Base-by-base conservation (phyloP, 2,329 filamentous ascomycete species). In the Aphanocladium album region DNA sequence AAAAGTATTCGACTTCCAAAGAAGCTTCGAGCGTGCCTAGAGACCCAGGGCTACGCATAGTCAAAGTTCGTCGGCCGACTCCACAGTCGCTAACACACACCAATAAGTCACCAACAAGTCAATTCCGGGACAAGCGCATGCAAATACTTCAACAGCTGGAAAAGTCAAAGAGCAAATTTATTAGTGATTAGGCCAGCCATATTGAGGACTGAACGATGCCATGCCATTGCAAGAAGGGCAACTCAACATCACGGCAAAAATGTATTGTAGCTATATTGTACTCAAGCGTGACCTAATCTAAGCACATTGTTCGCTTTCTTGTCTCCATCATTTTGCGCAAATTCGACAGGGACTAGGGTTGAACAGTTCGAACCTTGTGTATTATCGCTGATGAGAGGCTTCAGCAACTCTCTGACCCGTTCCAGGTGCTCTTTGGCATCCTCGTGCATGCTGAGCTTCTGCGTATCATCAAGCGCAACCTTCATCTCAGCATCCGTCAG, bases 61-160 rank as follows among this genome's bases (percentile, higher is more conserved):
- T 59, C 30, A 59, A 59, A 25, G n/a, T 59, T 37, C 57, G 27
- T 19, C 25, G 49, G 7, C 23, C 1, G 7, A 23, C 21, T 12
- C 25, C 37, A 19, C 37, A 27, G 16, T 16, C 19, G 5, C 6
- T 3, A 21, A 25, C 12, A 30, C 14, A 17, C 7, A 11, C 46
- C 6, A n/a, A 37, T 21, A 41, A 33, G 23, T 5, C 23, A 12
- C 16, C 46, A 8, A 21, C 12, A 19, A 39, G 6, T 45, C 12
- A 16, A 14, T 8, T 17, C 19, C 46, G 12, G 41, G 63, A 56
- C 7, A 63, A 66, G 30, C 66, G 70, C 14, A 57, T 68, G 51
- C 59, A 67, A 16, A 63, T 73, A n/a, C 62, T 74, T 11, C 64
- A 64, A 30, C 64, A 70, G 37, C 65, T 74, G 8, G 66, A 69